Percentiles rank a stretch among this genome's conserved stretches.
phyloP scores from a whole-genome alignment of 176 grass and related monocot species.

The Zea mays region DNA sequence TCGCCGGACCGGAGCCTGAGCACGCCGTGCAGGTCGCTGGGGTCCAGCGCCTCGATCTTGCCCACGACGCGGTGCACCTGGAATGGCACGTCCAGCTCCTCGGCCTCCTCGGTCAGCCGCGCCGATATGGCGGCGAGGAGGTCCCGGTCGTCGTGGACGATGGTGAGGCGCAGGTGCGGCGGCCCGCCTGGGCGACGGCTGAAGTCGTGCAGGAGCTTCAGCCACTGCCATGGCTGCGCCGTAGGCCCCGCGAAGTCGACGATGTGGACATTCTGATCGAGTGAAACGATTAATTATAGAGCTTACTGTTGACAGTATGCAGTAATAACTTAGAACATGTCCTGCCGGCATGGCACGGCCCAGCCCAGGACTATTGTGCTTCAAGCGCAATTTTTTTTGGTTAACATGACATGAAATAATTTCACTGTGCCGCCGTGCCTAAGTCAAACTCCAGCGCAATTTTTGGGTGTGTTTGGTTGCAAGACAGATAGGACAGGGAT shows the following conservation, averaged over 20 bases:
- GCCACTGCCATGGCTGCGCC: neutral
- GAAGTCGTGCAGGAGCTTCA: slow-evolving; percentile 22
- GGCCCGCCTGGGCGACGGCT: neutral
- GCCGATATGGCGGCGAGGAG: neutral
- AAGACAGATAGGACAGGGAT: too few relatives aligned
- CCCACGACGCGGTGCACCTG: neutral
- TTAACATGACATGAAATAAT: too few relatives aligned
- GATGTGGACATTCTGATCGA: slow-evolving; percentile 28
- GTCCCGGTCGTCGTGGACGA: slow-evolving; percentile 17
- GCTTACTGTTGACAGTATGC: too few relatives aligned
- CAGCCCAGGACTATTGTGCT: too few relatives aligned
- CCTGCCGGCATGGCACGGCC: too few relatives aligned
- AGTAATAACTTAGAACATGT: too few relatives aligned
- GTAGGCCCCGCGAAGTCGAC: slow-evolving; percentile 6
- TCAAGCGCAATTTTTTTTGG: too few relatives aligned
- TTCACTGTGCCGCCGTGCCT: too few relatives aligned
- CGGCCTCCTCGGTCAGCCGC: neutral
- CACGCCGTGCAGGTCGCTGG: neutral
- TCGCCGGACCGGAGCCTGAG: slow-evolving; percentile 22
- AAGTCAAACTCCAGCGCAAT: too few relatives aligned
- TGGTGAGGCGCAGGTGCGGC: slow-evolving; percentile 28
- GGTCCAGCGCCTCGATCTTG: slow-evolving; percentile 4
- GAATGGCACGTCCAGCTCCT: neutral
- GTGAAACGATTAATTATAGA: neutral
- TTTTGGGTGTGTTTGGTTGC: too few relatives aligned